These are phyloP conservation scores for Bondarzewia mesenterica DNA, from an alignment of 1,284 basidiomycete genomes.

Conservation along the genomic window DNA sequence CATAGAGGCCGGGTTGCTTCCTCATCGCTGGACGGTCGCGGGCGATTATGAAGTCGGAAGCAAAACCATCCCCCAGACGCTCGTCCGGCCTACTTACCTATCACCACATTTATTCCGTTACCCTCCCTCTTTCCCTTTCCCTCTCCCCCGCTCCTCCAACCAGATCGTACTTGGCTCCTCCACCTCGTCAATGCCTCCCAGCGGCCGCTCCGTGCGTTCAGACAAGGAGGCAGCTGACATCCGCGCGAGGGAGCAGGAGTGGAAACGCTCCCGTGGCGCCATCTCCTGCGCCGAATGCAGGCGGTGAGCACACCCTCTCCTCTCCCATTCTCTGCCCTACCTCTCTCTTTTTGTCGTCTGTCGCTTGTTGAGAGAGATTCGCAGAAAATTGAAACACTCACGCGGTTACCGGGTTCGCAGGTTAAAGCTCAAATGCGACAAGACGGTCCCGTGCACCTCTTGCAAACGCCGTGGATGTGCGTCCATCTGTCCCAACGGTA, in stretches of 20 bases:
- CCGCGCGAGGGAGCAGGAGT: neutral
- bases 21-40: too few species aligned
- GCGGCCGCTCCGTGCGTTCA: too few species aligned
- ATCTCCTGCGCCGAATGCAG: neutral
- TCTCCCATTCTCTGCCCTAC: neutral
- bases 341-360: neutral
- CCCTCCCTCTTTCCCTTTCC: too few species aligned
- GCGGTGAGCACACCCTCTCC: neutral
- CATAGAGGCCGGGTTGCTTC: too few species aligned
- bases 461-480: constrained; percentile 68
- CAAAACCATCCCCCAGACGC: too few species aligned
- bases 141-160: too few species aligned
- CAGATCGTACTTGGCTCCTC: too few species aligned
- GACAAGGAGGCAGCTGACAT: neutral
- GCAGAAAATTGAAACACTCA: too few species aligned
- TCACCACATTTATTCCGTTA: too few species aligned
- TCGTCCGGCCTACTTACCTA: too few species aligned
- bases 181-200: too few species aligned
- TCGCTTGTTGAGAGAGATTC: neutral
- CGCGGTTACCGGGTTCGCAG: neutral
- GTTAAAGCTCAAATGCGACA: constrained; percentile 55
- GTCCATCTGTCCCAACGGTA: constrained; percentile 67
- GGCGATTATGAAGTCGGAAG: too few species aligned
- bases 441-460: constrained; percentile 66
- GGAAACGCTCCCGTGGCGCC: neutral